phyloP scores from a whole-genome alignment of 2,329 filamentous ascomycete species.

The Fusarium camptoceras region DNA sequence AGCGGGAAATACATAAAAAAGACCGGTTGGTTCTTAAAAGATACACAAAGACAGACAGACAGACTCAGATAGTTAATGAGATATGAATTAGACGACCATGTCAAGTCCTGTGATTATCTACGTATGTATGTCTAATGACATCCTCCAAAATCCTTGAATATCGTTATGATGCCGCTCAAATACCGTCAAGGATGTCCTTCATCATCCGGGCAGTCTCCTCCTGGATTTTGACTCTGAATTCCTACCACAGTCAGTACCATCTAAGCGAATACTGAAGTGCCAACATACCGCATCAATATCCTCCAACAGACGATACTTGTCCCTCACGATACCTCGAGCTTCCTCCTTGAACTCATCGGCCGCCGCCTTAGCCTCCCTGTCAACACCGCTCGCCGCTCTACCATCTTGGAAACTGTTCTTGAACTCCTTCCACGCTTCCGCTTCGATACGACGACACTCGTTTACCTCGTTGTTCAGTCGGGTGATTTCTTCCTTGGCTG shows the following conservation, averaged over 20 bases:
- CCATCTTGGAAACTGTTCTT: not conserved
- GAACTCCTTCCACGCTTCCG: slow-evolving; percentile 37
- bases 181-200: slow-evolving; percentile 41
- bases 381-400: not conserved
- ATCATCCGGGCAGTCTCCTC: slow-evolving; percentile 46
- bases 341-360: slow-evolving; percentile 33
- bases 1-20: slow-evolving; percentile 41
- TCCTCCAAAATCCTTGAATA: slow-evolving; percentile 1
- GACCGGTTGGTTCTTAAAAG: slow-evolving; percentile 18
- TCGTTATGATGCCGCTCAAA: not conserved
- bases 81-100: slow-evolving; percentile 41
- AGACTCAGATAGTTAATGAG: slow-evolving; percentile 38
- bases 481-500: slow-evolving; percentile 43
- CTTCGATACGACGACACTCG: slow-evolving; percentile 37
- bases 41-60: slow-evolving; percentile 10
- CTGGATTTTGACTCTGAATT: slow-evolving; percentile 46
- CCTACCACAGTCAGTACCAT: slow-evolving; percentile 34
- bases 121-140: slow-evolving; percentile 1
- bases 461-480: slow-evolving; percentile 44
- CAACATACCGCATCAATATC: slow-evolving; percentile 47
- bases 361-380: slow-evolving; percentile 1
- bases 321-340: slow-evolving; percentile 39
- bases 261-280: fast-evolving
- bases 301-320: slow-evolving; percentile 38
- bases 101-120: slow-evolving; percentile 18